These are phyloP conservation scores for Lactarius quietus DNA, from an alignment of 768 basidiomycete genomes.

Conservation along the genomic window DNA sequence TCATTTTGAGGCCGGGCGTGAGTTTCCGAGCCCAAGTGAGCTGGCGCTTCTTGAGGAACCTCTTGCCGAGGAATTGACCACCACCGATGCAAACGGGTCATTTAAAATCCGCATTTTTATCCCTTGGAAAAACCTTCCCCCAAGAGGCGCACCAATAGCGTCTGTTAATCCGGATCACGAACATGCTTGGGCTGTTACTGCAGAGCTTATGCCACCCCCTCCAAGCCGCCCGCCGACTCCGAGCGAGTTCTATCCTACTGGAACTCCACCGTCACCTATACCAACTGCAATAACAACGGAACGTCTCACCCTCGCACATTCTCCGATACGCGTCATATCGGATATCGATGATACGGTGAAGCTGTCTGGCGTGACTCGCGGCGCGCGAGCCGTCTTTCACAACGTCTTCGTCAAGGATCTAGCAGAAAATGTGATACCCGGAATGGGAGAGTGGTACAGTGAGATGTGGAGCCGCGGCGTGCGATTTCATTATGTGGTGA, in stretches of 20 bases:
- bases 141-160: slow-evolving; percentile 51
- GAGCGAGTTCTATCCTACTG: slow-evolving; percentile 11
- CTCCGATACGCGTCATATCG: slow-evolving; percentile 75
- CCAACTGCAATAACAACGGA: slow-evolving; percentile 29
- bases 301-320: slow-evolving; percentile 48
- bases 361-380: slow-evolving; percentile 67
- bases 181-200: slow-evolving; percentile 52
- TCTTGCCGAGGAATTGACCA: slow-evolving; percentile 47
- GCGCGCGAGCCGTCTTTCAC: slow-evolving; percentile 78
- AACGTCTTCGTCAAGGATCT: slow-evolving; percentile 91
- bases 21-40: slow-evolving; percentile 30
- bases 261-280: neutral
- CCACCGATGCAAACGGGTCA: slow-evolving; percentile 65
- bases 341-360: slow-evolving; percentile 96
- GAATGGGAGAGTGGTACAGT: slow-evolving; percentile 78
- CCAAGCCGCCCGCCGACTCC: slow-evolving; percentile 23
- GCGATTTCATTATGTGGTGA: slow-evolving; percentile 84
- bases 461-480: slow-evolving; percentile 67
- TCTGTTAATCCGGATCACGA: slow-evolving; percentile 44
- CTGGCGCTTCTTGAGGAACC: too few species aligned
- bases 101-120: slow-evolving; percentile 64
- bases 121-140: slow-evolving; percentile 70
- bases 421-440: slow-evolving; percentile 72
- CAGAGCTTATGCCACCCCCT: slow-evolving; percentile 47
- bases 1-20: slow-evolving; percentile 29